Conservation (phyloP, 2,329 filamentous ascomycete species). For the Boeremia exigua region DNA sequence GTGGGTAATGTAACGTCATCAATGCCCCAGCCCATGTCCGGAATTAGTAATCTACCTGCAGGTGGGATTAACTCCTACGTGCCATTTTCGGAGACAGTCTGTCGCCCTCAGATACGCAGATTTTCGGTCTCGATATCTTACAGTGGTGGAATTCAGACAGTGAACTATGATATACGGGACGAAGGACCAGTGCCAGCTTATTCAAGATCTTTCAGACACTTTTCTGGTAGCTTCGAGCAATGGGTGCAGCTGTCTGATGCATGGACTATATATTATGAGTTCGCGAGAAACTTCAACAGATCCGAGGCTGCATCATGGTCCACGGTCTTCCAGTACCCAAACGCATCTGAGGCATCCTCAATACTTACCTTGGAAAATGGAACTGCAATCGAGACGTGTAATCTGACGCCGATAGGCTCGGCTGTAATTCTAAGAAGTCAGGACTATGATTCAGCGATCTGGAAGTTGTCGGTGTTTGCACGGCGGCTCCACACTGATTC, state of each 20-base stretch:
- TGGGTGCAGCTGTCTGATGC: background rate
- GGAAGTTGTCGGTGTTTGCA: background rate
- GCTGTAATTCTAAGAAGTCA: no score
- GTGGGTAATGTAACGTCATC: no score
- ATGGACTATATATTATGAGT: background rate
- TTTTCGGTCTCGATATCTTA: background rate
- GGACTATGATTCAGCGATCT: background rate
- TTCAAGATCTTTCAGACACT: background rate
- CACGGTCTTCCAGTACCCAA: background rate
- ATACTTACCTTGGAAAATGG: no score
- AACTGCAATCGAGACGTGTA: no score
- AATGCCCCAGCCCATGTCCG: no score
- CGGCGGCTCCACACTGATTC: background rate
- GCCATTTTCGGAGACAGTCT: no score
- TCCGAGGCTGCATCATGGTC: background rate
- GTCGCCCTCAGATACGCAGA: no score
- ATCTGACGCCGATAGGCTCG: no score
- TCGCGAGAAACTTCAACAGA: background rate
- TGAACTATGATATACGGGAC: background rate
- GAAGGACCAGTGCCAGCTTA: background rate
- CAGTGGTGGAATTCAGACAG: background rate
- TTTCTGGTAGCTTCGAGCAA: background rate
- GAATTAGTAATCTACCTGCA: no score
- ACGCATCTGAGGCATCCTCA: background rate
- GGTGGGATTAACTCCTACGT: no score